Evolutionary conservation across 306 rosid species (phyloP), one percentile per base, ranked within the genome.

Genomic region (Vigna hirtella): DNA sequence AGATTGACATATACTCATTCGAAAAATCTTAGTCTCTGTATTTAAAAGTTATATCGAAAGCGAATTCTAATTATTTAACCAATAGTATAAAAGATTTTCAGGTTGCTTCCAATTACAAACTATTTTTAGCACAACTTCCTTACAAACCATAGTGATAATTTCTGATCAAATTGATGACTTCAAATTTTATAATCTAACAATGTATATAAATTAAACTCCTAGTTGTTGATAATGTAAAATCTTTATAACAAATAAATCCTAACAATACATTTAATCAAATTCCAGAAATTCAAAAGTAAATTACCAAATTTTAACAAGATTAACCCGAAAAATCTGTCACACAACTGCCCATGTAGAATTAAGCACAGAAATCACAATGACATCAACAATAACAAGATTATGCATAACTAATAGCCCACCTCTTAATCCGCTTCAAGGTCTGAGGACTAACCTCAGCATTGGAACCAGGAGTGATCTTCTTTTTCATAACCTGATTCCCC

Each of bases 401-500:
- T 18, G 5, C 9, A 70, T 20, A 45, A 3, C 69, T 50, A 1
- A 17, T 15, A 40, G 5, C 50, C 10, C 52, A 95, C 99, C 99
- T 90, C 84, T 61, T 88, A 79, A 96, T 93, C 87, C 97, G 86
- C 89, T 77, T 91, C 78, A 96, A 63, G 50, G 98, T 91, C 78
- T 89, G 78, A 8, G 96, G 97, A 83, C 88, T 90, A 61, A 96
- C 57, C 83, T 93, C 91, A 18, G 85, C 40, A 11, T 66, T 76
- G 1, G 89, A 71, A 16, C 80, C 55, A 22, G 97, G 80, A 66
- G 59, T 50, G 84, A 88, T 66, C 88, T 83, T 91, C 84, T 80
- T 87, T 87, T 95, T 93, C 97, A 93, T 75, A 71, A 89, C 87
- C 72, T 85, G 80, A 74, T 96, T 93, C 20, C 98, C 98, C 97